A percentile compares a stretch with the other conserved stretches of the same genome.
Evolutionary conservation across 2,329 filamentous ascomycete species (phyloP).

Genomic region (Botrytis hyacinthi): DNA sequence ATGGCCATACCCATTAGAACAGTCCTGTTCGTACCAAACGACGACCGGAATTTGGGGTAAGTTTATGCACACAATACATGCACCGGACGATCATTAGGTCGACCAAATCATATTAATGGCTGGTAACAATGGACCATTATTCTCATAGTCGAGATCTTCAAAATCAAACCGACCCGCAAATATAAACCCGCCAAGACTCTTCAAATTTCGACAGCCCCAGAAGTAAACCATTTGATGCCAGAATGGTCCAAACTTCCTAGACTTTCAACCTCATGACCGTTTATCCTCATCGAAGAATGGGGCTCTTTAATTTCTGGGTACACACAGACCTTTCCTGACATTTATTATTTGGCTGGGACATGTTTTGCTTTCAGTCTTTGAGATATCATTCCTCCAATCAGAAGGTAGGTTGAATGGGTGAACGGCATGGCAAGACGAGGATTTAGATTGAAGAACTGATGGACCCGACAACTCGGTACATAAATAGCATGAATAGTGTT

Average conservation of each 20-base stretch:
- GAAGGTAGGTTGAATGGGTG: not conserved
- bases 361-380: not conserved
- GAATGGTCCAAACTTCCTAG: slow-evolving; percentile 1
- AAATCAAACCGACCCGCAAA: not conserved
- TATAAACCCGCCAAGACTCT: not conserved
- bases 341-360: not conserved
- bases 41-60: slow-evolving; percentile 2
- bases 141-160: not conserved
- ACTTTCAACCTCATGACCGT: slow-evolving; percentile 3
- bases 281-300: not conserved
- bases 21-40: not conserved
- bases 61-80: slow-evolving; percentile 4
- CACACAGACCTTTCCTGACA: not conserved
- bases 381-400: not conserved
- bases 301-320: not conserved
- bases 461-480: slow-evolving; percentile 4
- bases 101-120: not conserved
- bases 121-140: not conserved
- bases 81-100: not conserved
- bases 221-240: slow-evolving; percentile 5
- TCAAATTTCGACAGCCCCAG: not conserved
- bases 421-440: not conserved
- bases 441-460: slow-evolving; percentile 4
- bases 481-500: not conserved
- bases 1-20: not conserved